Conservation (phyloP, 2,329 filamentous ascomycete genomes). For the Lasiodiplodia citricola region DNA sequence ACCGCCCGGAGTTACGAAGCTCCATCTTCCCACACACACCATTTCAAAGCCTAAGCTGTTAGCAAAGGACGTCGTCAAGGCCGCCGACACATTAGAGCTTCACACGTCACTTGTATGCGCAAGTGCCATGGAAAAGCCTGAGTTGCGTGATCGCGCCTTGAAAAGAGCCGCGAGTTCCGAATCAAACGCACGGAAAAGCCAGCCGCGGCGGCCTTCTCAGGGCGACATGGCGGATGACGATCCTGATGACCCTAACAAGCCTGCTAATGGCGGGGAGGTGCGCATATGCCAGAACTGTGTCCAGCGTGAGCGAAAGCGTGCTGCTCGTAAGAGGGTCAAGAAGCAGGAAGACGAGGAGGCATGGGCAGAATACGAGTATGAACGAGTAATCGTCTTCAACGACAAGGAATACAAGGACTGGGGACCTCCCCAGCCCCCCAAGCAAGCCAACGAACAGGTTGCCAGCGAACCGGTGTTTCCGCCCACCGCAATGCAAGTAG, state of each 20-base stretch:
- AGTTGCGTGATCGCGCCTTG: constrained; percentile 70
- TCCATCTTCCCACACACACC: constrained; percentile 87
- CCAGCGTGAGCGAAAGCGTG: constrained; percentile 86
- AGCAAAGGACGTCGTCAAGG: constrained; percentile 71
- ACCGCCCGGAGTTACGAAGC: constrained; percentile 74
- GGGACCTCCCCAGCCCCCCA: constrained; percentile 21
- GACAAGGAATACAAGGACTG: constrained; percentile 44
- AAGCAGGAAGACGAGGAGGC: constrained; percentile 90
- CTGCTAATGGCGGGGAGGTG: constrained; percentile 90
- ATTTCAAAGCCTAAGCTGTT: constrained; percentile 94
- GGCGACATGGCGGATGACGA: constrained; percentile 51
- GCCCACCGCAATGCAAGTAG: constrained; percentile 68
- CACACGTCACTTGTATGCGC: constrained; percentile 86
- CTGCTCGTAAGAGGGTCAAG: constrained; percentile 89
- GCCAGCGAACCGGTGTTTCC: neutral
- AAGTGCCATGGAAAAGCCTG: constrained; percentile 81
- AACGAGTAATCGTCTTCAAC: constrained; percentile 50
- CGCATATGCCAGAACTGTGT: constrained; percentile 93
- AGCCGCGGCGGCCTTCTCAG: constrained; percentile 40
- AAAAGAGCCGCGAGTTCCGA: constrained; percentile 58
- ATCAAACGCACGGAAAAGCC: constrained; percentile 40
- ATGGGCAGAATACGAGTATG: constrained; percentile 63
- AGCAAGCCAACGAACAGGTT: neutral
- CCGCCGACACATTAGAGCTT: constrained; percentile 77
- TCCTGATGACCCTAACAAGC: constrained; percentile 70